phyloP scores from a whole-genome alignment of 2,329 filamentous ascomycete species.

The Trichophyton equinum region DNA sequence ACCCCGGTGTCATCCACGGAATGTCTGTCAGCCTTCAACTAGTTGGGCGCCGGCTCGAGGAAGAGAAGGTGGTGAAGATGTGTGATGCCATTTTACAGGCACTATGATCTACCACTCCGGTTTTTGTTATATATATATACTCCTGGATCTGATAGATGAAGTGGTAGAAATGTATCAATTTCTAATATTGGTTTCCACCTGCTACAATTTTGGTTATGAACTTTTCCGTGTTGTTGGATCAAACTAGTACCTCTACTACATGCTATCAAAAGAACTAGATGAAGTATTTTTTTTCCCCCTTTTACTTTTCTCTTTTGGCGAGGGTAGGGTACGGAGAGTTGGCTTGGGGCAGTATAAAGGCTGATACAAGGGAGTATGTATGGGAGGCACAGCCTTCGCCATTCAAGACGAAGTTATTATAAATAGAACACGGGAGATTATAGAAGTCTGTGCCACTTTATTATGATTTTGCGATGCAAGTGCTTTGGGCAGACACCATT shows the following conservation, averaged over 20 bases:
- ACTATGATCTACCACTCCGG: neutral
- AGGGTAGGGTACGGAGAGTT: neutral
- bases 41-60: conserved; percentile 20
- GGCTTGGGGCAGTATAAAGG: neutral
- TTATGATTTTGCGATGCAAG: neutral
- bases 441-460: neutral
- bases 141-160: neutral
- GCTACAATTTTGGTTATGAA: neutral
- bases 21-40: conserved; percentile 22
- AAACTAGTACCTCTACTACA: neutral
- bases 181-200: neutral
- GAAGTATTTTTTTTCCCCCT: neutral
- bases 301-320: neutral
- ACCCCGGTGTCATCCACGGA: conserved; percentile 32
- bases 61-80: conserved; percentile 28
- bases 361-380: neutral
- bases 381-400: neutral
- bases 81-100: conserved; percentile 24
- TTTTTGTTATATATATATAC: neutral
- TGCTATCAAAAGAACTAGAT: neutral
- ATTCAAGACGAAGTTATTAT: neutral
- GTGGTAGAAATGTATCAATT: neutral
- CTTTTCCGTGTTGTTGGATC: neutral
- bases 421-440: neutral
- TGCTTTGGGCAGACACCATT: neutral